Evolutionary conservation across 1,284 basidiomycete genomes (phyloP), one percentile per base, ranked within the genome.

Genomic region (Trichosporon coremiiforme): DNA sequence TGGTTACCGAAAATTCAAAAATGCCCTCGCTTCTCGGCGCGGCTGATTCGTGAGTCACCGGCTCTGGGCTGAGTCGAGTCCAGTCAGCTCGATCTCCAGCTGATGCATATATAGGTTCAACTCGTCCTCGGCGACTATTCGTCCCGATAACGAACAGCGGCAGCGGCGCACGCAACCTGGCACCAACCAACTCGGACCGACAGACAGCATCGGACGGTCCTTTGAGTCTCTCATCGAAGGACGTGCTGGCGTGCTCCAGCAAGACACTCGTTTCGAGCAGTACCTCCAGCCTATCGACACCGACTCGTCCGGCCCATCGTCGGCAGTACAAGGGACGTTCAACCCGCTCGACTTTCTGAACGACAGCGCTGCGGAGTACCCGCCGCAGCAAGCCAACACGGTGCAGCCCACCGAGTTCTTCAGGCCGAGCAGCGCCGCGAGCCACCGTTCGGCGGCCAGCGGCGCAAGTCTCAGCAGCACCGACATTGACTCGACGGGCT

Each of bases 101-200:
- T 64, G 50, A 66, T 65, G 47, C 41, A 41, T 45, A 25, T 25
- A 36, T 22, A 76, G 75, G 64, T 76, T 76, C 75, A 76, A 76
- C 74, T 76, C 75, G 68, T 76, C 75, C 5, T 72, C 72, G 12
- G 75, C 74, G 36, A 76, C 75, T 4, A 74, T 76, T 41, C 66
- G 72, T 5, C 68, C 74, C 12, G 75, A 75, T 45, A 65, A 64
- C 45, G 67, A 70, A 20, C 62, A 66, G 66, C 66, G 65, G 50
- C 70, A 4, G 22, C 25, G 57, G 70, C 73, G 29, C 71, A 25
- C 36, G n/a, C 63, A 36, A 47, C 57, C 31, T 2, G 53, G 53
- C 22, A 20, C 22, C 13, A 33, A 36, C 25, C 45, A 62, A 57
- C 71, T 74, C 31, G 69, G 73, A 9, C 71, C 73, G 13, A 29